Evolutionary conservation across 306 rosid species (phyloP), one percentile per base, ranked within the genome.

Genomic region (Rosa rugosa): DNA sequence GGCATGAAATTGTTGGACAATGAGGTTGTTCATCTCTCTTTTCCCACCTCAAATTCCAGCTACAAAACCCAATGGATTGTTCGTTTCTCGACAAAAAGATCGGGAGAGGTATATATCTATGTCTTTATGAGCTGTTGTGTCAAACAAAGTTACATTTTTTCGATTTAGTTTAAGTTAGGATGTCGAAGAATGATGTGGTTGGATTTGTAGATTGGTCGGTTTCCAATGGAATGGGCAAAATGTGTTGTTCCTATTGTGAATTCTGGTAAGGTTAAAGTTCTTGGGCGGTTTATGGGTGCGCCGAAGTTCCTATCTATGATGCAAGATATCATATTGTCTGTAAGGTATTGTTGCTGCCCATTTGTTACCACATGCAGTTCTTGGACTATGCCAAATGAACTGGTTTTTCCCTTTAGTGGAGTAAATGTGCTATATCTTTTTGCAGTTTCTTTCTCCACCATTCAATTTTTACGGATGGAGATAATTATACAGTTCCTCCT

Each of bases 141-240:
- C 0, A 31, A 31, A 31, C 34, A 31, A 31, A 31, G 34, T 31
- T 31, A 31, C 3, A 1, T 31, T 31, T 31, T 31, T 31, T 31
- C 34, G 34, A 31, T 31, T 31, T 31, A 31, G 34, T 31, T 1
- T 31, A 31, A 1, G 0, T 31, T 31, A 31, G 34, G 3, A 31
- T 31, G 34, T 2, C 34, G 1, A 31, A 31, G 34, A 31, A 31
- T 31, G 34, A 31, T 31, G 34, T 31, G 34, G 27, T 70, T 80
- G 80, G 40, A 14, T 50, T 45, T 40, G 42, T 59, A 94, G 98
- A 92, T 94, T 83, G 98, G 98, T 78, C 82, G 98, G 81, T 83
- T 94, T 80, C 93, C 91, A 45, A 94, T 91, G 97, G 96, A 91
- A 72, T 91, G 97, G 98, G 92, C 90, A 13, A 90, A 90, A 67